Base-by-base conservation (phyloP, 2,329 filamentous ascomycete genomes). In the Fusarium sp. region DNA sequence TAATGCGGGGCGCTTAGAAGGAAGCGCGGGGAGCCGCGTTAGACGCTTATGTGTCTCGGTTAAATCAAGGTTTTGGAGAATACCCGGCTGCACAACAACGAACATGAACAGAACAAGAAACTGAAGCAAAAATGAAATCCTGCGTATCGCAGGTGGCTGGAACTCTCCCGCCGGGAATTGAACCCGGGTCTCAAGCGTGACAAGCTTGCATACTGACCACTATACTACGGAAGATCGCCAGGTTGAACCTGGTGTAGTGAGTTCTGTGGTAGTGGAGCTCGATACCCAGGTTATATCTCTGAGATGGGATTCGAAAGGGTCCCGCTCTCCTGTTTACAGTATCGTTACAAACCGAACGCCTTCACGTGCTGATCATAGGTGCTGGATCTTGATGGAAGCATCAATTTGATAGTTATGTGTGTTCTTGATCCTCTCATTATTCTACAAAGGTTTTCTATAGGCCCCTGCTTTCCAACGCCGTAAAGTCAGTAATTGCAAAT, bases 111-210 rank as follows among this genome's bases (percentile, higher is more conserved):
- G 29, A 47, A 36, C 36, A n/a, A 49, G 10, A 22, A 9, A 33
- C 25, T 35, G 7, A 20, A 3, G n/a, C 33, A 62, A 69, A 65
- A 70, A 57, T 3, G 7, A 17, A 15, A 5, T 31, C 31, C 36
- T 70, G 49, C 15, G 44, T 53, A 65, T 42, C 36, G 44, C 66
- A 70, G 31, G 38, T 59, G 67, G 62, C 38, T 62, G 55, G 64
- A 44, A 49, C 62, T 71, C 62, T 66, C 68, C 50, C 65, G 66
- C 68, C 50, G 55, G 66, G 66, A 61, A 70, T 66, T 62, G 49
- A 69, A 70, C 55, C 61, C 68, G 54, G 66, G 66, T 65, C 64
- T 68, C 49, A 68, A 68, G 65, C 63, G 56, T 68, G 63, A 62
- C 39, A 68, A 68, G 63, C 66, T 70, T 61, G 61, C 54, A 61